Conservation (phyloP, 176 grass and related monocot genomes). For the Rhipidocladum racemiflorum region DNA sequence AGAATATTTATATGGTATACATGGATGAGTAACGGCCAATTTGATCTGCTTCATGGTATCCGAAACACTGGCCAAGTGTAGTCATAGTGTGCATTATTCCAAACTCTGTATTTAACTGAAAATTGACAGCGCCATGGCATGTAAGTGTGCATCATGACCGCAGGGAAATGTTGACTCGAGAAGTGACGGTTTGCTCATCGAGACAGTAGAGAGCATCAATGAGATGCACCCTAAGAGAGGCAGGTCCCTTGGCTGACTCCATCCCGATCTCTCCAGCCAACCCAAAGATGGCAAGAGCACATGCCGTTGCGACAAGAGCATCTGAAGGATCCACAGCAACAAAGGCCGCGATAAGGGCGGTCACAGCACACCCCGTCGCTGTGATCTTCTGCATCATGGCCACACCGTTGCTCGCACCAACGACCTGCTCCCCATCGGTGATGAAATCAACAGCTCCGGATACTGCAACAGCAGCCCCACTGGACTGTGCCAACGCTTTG, state of each 20-base stretch:
- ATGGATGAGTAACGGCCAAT: neutral
- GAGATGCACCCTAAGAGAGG: conserved; percentile 80
- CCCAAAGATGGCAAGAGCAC: conserved; percentile 64
- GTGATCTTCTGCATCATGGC: conserved; percentile 87
- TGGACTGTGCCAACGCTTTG: conserved; percentile 55
- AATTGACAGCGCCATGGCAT: neutral
- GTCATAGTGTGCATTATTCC: neutral
- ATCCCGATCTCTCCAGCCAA: conserved; percentile 68
- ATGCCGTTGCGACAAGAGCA: conserved; percentile 42
- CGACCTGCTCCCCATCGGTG: conserved; percentile 47
- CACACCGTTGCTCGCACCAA: conserved; percentile 59
- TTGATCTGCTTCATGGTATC: neutral
- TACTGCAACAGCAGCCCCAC: conserved; percentile 51
- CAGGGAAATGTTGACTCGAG: conserved; percentile 42
- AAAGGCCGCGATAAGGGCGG: conserved; percentile 70
- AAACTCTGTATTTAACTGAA: neutral
- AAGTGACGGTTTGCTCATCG: conserved; percentile 37
- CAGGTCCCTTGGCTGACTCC: conserved; percentile 62
- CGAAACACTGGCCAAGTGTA: neutral
- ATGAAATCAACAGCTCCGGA: conserved; percentile 70
- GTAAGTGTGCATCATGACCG: neutral
- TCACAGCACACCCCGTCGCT: conserved; percentile 67
- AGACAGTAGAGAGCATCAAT: conserved; percentile 62
- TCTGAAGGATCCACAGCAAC: conserved; percentile 60
- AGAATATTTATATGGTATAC: neutral